These are phyloP conservation scores for Alternaria angustiovoidea DNA, from an alignment of 2,329 filamentous ascomycete species.

Conservation along the genomic window DNA sequence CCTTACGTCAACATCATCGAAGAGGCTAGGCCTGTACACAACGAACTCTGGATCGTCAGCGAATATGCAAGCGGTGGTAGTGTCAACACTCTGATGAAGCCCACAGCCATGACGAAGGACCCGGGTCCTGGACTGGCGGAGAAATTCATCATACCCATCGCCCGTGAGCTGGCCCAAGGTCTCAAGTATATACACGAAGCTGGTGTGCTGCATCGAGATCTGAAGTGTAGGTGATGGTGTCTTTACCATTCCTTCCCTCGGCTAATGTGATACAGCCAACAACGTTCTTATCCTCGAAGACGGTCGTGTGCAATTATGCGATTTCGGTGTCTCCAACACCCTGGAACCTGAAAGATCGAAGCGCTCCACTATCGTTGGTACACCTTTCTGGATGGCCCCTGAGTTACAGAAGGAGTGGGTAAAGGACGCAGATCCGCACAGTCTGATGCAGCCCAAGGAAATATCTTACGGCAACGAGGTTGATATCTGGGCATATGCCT, in stretches of 20 bases:
- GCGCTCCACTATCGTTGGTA: conserved; percentile 81
- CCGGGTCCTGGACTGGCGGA: conserved; percentile 60
- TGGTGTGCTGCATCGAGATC: conserved; percentile 71
- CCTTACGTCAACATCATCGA: conserved; percentile 88
- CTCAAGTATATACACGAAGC: conserved; percentile 70
- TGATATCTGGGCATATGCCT: conserved; percentile 87
- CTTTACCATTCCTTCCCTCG: neutral
- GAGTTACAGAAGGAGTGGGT: conserved; percentile 66
- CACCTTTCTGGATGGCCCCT: conserved; percentile 86
- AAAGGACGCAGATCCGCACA: conserved; percentile 67
- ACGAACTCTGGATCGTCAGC: conserved; percentile 86
- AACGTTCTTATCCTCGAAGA: conserved; percentile 82
- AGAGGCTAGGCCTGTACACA: conserved; percentile 78
- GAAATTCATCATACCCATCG: conserved; percentile 69
- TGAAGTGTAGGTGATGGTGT: conserved; percentile 60
- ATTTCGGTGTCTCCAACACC: conserved; percentile 83
- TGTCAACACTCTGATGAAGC: conserved; percentile 70
- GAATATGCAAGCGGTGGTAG: conserved; percentile 88
- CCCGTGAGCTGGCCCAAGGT: conserved; percentile 68
- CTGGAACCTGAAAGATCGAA: conserved; percentile 80
- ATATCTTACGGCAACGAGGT: conserved; percentile 59
- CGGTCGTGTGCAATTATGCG: conserved; percentile 80
- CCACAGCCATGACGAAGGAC: conserved; percentile 37
- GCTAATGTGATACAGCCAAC: conserved; percentile 58
- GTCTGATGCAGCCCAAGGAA: conserved; percentile 58